Base-by-base conservation (phyloP, 2,329 filamentous ascomycete species). In the Fonsecaea pedrosoi region DNA sequence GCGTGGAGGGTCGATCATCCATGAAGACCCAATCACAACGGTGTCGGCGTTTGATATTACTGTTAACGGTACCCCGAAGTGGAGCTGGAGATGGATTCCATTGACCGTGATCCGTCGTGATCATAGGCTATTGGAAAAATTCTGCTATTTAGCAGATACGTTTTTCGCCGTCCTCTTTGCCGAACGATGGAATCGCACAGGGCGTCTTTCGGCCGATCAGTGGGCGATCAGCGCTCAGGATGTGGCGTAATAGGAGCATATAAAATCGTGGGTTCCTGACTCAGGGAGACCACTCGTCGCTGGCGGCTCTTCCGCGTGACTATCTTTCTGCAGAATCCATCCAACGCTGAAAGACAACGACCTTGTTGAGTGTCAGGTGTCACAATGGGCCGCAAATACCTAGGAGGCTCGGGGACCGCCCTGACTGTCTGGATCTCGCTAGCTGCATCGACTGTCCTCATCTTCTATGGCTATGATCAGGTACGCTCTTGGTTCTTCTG, bases 391-490 rank as follows among this genome's bases (percentile, higher is more conserved):
- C 79, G 79, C 54, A 81, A 79, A 71, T 85, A 84, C 66, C 79
- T 84, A 57, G 83, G 82, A 68, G 82, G 83, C 38, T 83, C 82
- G 50, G 83, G 83, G 37, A 78, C 83, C 66, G 74, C 77, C 34
- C 76, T 85, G n/a, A 85, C 83, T 0, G 77, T 85, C 15, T 84
- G 82, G 83, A 84, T 85, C 50, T 82, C 81, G 4, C 75, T 85
- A 18, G 82, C 83, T 12, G 82, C 82, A 0, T 82, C 79, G 1
- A 85, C 82, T 0, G 82, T 84, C 4, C 74, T 84, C 25, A 77
- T 84, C 62, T 84, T 85, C 72, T 85, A 84, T 67, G 82, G 79
- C 34, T 81, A 81, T 61, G 78, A 80, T 59, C 78, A 80, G 72
- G 77, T 78, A 69, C 40, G 66, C 42, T 18, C 45, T 35, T 21